Conservation (phyloP, 495 filamentous ascomycete genomes). For the Penicillium taxi region DNA sequence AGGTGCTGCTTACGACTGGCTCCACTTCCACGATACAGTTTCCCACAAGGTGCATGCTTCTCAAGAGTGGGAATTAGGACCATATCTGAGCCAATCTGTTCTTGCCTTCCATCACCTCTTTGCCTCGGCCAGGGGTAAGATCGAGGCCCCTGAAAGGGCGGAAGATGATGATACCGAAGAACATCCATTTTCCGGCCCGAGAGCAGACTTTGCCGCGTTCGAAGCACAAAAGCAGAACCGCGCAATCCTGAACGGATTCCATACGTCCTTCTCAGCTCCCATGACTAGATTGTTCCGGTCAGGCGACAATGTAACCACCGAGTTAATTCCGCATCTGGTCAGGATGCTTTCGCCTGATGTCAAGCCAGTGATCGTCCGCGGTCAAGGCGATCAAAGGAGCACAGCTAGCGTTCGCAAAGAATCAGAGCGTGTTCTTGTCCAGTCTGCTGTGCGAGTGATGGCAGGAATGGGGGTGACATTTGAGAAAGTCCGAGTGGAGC, state of each 20-base stretch:
- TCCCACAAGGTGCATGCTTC: constrained; percentile 62
- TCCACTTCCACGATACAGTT: constrained; percentile 83
- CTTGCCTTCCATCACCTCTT: constrained; percentile 92
- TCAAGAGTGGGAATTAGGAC: constrained; percentile 82
- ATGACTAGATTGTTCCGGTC: constrained; percentile 71
- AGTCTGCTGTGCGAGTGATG: constrained; percentile 72
- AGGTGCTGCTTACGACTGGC: constrained; percentile 80
- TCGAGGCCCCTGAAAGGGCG: constrained; percentile 21
- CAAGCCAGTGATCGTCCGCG: constrained; percentile 83
- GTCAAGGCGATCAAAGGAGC: constrained; percentile 54
- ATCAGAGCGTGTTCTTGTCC: constrained; percentile 70
- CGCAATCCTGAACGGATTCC: constrained; percentile 45
- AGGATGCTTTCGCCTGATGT: constrained; percentile 80
- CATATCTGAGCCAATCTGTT: constrained; percentile 77
- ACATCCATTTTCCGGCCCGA: constrained; percentile 69
- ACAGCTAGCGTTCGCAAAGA: constrained; percentile 82
- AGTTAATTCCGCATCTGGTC: constrained; percentile 75
- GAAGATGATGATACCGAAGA: constrained; percentile 44
- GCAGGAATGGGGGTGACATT: constrained; percentile 69
- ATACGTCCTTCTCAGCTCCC: constrained; percentile 47
- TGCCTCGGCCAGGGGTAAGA: constrained; percentile 44
- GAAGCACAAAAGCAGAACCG: constrained; percentile 68
- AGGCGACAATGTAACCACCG: constrained; percentile 61
- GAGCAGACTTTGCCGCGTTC: constrained; percentile 68
- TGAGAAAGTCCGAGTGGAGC: constrained; percentile 72